A percentile compares a stretch with the other conserved stretches of the same genome.
These are phyloP conservation scores for Talaromyces sp. DNA, from an alignment of 2,329 filamentous ascomycete genomes.

Conservation along the genomic window DNA sequence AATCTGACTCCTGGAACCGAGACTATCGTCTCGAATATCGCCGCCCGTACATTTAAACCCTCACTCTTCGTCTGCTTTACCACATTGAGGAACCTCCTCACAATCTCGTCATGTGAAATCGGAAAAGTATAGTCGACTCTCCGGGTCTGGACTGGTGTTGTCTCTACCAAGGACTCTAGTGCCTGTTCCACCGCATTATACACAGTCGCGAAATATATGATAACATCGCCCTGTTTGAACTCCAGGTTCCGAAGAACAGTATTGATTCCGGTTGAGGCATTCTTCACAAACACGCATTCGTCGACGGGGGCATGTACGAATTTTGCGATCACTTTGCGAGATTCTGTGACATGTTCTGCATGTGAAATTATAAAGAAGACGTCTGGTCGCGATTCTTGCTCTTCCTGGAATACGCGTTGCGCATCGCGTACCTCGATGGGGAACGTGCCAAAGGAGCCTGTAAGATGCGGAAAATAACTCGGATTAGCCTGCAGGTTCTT, in stretches of 20 bases:
- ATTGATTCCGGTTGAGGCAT: slow-evolving; percentile 70
- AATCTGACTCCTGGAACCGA: slow-evolving; percentile 75
- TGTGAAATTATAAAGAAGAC: slow-evolving; percentile 69
- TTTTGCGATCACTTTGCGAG: slow-evolving; percentile 61
- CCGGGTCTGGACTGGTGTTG: slow-evolving; percentile 47
- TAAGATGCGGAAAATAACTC: neutral
- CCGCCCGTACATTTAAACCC: slow-evolving; percentile 64
- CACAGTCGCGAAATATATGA: slow-evolving; percentile 73
- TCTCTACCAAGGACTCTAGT: slow-evolving; percentile 69
- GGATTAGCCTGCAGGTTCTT: neutral
- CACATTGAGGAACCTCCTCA: slow-evolving; percentile 57
- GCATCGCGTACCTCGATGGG: slow-evolving; percentile 60
- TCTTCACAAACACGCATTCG: slow-evolving; percentile 72
- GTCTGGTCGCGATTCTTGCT: slow-evolving; percentile 67
- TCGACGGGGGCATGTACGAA: slow-evolving; percentile 64
- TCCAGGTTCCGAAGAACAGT: slow-evolving; percentile 71
- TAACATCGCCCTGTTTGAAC: slow-evolving; percentile 66
- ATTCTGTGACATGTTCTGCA: slow-evolving; percentile 59
- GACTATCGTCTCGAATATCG: slow-evolving; percentile 75
- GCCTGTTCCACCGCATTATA: slow-evolving; percentile 76
- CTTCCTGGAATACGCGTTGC: slow-evolving; percentile 63
- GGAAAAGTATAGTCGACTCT: slow-evolving; percentile 67
- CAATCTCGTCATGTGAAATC: slow-evolving; percentile 63
- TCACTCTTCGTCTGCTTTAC: slow-evolving; percentile 53
- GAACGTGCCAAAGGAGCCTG: slow-evolving; percentile 72